Evolutionary conservation across 2,329 filamentous ascomycete genomes (phyloP).

Genomic region (Fusarium lateritium): DNA sequence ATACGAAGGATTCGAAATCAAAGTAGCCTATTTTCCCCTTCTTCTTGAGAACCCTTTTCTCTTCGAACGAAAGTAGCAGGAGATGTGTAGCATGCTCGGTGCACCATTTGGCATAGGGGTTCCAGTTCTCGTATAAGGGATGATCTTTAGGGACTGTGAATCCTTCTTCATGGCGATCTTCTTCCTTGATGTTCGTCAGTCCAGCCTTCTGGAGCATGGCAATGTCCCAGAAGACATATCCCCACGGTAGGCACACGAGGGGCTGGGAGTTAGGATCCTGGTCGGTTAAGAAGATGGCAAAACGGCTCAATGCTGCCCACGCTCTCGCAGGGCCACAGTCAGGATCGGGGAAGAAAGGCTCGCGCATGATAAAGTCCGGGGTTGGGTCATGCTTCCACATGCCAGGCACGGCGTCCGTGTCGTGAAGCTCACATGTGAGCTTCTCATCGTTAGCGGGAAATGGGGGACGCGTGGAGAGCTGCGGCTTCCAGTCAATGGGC

Average conservation of each 20-base stretch:
- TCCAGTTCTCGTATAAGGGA: neutral
- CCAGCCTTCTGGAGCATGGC: slow-evolving; percentile 11
- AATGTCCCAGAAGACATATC: slow-evolving; percentile 31
- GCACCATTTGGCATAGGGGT: neutral
- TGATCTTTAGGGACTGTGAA: neutral
- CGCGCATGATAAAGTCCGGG: slow-evolving; percentile 11
- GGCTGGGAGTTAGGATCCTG: neutral
- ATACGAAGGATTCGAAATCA: slow-evolving; percentile 3
- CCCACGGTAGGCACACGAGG: neutral
- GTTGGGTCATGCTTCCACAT: neutral
- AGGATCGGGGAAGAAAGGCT: slow-evolving; percentile 21
- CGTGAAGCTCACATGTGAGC: neutral
- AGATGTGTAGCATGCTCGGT: neutral
- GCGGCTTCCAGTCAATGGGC: neutral
- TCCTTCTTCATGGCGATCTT: neutral
- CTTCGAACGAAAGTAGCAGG: neutral
- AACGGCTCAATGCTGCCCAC: neutral
- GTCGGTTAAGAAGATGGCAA: neutral
- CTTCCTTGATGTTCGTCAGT: neutral
- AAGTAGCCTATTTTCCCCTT: slow-evolving; percentile 14
- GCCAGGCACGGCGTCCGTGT: neutral
- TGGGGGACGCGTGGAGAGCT: neutral
- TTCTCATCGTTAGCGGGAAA: slow-evolving; percentile 8
- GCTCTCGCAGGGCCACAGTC: slow-evolving; percentile 15
- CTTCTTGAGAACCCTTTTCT: neutral